Conservation (phyloP, 768 basidiomycete genomes). For the Russula abietina region DNA sequence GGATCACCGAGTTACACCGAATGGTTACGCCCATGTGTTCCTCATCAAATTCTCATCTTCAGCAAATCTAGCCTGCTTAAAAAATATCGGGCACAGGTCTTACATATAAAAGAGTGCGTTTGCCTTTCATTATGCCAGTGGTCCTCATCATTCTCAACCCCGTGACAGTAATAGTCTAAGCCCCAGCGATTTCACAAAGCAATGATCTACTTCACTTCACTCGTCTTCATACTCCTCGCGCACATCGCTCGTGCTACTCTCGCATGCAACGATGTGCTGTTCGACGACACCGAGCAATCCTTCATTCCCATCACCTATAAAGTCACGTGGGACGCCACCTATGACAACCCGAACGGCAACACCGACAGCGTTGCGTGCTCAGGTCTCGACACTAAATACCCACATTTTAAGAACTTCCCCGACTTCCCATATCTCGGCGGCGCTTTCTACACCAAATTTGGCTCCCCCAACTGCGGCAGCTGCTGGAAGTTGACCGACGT, state of each 20-base stretch:
- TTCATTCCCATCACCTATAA: too few species aligned
- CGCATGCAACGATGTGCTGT: background rate
- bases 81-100: background rate
- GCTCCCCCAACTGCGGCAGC: slow-evolving; percentile 48
- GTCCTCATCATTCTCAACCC: background rate
- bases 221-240: background rate
- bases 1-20: too few species aligned
- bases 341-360: slow-evolving; percentile 40
- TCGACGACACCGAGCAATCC: background rate
- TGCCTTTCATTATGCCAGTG: background rate
- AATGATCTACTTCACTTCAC: background rate
- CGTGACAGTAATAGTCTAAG: background rate
- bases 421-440: slow-evolving; percentile 58
- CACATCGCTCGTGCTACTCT: background rate
- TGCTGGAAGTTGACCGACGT: slow-evolving; percentile 56
- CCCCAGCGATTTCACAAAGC: background rate
- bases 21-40: too few species aligned
- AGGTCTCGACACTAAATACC: slow-evolving; percentile 39
- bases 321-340: slow-evolving; percentile 27
- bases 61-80: too few species aligned
- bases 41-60: too few species aligned
- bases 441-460: slow-evolving; percentile 43
- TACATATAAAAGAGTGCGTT: background rate
- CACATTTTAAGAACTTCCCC: slow-evolving; percentile 47
- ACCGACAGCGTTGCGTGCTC: slow-evolving; percentile 45